Evolutionary conservation across 2,329 filamentous ascomycete genomes (phyloP).

Genomic region (Alternaria hordeiaustralica): DNA sequence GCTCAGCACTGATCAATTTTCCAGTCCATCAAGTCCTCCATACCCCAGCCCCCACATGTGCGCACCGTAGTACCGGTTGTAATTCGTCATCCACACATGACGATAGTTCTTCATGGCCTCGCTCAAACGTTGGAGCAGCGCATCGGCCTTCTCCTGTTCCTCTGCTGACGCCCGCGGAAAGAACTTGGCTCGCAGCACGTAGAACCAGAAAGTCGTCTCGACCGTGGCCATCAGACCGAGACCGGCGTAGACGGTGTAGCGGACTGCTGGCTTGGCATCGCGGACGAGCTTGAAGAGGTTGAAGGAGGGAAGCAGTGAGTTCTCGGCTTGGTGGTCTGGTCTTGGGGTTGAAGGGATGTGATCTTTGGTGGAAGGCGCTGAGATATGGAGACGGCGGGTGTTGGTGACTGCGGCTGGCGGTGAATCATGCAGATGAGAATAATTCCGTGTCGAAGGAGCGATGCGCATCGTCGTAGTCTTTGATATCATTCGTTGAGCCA

Average conservation of each 20-base stretch:
- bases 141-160: constrained; percentile 21
- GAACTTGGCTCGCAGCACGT: constrained; percentile 34
- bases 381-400: neutral
- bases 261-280: constrained; percentile 16
- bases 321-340: neutral
- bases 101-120: constrained; percentile 18
- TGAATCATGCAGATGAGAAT: neutral
- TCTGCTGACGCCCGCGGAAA: constrained; percentile 24
- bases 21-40: constrained; percentile 15
- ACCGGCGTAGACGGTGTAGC: constrained; percentile 35
- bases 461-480: neutral
- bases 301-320: constrained; percentile 14
- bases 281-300: constrained; percentile 26
- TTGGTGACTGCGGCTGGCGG: neutral
- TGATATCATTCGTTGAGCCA: neutral
- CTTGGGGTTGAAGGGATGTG: neutral
- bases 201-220: constrained; percentile 40
- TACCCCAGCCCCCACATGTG: constrained; percentile 31
- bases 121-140: constrained; percentile 12
- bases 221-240: constrained; percentile 28
- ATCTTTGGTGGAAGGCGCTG: neutral
- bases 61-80: constrained; percentile 23
- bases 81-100: constrained; percentile 26
- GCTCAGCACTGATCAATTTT: too few species aligned
- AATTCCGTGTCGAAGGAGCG: neutral